Evolutionary conservation across 2,329 filamentous ascomycete genomes (phyloP), one percentile per base, ranked within the genome.

Genomic region (Colletotrichum sp.): DNA sequence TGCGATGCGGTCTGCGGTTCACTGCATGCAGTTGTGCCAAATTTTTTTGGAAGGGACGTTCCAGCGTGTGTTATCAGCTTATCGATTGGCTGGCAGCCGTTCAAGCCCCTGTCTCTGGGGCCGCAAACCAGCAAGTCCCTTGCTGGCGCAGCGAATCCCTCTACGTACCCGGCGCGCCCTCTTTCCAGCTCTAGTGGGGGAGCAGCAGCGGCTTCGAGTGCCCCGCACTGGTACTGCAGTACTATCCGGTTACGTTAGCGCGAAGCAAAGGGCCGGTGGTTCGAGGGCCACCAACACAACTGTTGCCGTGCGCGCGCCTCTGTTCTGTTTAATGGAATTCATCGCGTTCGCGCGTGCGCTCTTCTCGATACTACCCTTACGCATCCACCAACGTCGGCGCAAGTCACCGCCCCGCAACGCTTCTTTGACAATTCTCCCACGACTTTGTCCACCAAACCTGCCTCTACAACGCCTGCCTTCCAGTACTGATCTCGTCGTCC

Each of bases 11-110:
- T 67, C 69, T 71, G 71, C 66, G 70, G 30, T 55, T 66, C 67
- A 24, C 72, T 75, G 60, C 71, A 75, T 71, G 75, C 75, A 70
- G 44, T 57, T 65, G 67, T 75, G 64, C 71, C 67, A 71, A 75
- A 71, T 39, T 59, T 75, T 76, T 76, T 64, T 63, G 64, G 75
- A 60, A 68, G 67, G 39, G 75, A 67, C 66, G 70, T 69, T 68
- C 67, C 63, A 57, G 72, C 52, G 66, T 28, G 21, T 9, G 49
- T 75, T 76, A 75, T 76, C 75, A n/a, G 24, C 66, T 76, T 76
- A 76, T 76, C 75, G 49, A 71, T 76, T 76, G 75, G 75, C 28
- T 28, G 6, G 59, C 44, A 21, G 32, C 24, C 67, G 57, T 15
- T 28, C 6, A 24, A 60, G 18, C 64, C 74, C 70, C 70, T 74